A percentile compares a stretch with the other conserved stretches of the same genome.
phyloP scores from a whole-genome alignment of 148 eudicot species.

The Mesembryanthemum crystallinum region DNA sequence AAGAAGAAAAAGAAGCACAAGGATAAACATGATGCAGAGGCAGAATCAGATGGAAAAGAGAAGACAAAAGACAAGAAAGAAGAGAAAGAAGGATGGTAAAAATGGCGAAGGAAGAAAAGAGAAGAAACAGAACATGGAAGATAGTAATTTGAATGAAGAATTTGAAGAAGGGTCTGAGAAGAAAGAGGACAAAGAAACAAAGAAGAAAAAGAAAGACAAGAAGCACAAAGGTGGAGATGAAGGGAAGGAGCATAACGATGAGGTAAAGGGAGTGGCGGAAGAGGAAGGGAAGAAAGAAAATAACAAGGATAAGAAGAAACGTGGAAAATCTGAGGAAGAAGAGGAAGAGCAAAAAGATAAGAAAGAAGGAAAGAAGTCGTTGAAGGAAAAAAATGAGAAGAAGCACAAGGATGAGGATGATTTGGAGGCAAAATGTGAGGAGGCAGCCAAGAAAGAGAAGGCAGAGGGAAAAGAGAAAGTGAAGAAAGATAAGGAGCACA shows the following conservation, averaged over 20 bases:
- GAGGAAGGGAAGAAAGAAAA: too few species aligned
- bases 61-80: conserved; percentile 23
- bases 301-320: too few species aligned
- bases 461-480: conserved; percentile 8
- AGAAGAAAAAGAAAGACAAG: conserved; percentile 28
- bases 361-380: too few species aligned
- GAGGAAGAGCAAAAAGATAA: conserved; percentile 1
- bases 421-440: not conserved
- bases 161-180: conserved; percentile 10
- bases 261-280: too few species aligned
- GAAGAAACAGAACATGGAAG: conserved; percentile 20
- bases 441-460: not conserved
- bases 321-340: conserved; percentile 1
- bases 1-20: conserved; percentile 23
- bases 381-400: not conserved
- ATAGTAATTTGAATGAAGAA: not conserved
- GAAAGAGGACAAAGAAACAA: conserved; percentile 3
- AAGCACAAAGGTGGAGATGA: conserved; percentile 14
- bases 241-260: conserved; percentile 9
- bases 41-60: conserved; percentile 11
- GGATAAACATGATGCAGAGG: conserved; percentile 8
- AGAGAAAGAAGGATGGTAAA: conserved; percentile 3
- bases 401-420: conserved; percentile 9
- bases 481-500: conserved; percentile 11
- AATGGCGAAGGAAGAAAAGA: conserved; percentile 12